A percentile compares a stretch with the other conserved stretches of the same genome.
Evolutionary conservation across 352 stramenopile genomes (phyloP).

Genomic region (Phytopythium cucurbitacearum): DNA sequence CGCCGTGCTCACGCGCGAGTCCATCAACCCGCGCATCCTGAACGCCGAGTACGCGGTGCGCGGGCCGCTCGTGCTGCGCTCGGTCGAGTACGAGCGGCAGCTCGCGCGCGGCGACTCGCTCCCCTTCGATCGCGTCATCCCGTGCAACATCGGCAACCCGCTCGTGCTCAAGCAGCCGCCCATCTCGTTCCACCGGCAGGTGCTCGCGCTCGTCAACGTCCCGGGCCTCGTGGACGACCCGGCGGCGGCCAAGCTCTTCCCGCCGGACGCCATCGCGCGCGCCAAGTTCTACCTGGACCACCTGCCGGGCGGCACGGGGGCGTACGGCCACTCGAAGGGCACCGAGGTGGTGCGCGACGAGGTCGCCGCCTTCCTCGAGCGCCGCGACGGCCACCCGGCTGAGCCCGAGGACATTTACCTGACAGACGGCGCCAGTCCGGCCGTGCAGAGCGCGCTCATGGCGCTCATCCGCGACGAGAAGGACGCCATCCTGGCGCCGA

Average conservation of each 20-base stretch:
- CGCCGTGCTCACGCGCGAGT: constrained; percentile 59
- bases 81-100: constrained; percentile 60
- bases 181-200: constrained; percentile 92
- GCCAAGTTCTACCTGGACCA: constrained; percentile 86
- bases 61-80: constrained; percentile 71
- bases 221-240: constrained; percentile 85
- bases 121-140: constrained; percentile 92
- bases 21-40: constrained; percentile 72
- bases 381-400: constrained; percentile 84
- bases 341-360: constrained; percentile 84
- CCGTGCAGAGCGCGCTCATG: constrained; percentile 92
- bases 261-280: constrained; percentile 79
- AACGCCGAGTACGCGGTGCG: constrained; percentile 81
- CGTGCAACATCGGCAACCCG: constrained; percentile 98
- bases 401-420: constrained; percentile 96
- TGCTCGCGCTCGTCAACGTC: constrained; percentile 89
- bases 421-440: constrained; percentile 95
- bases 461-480: constrained; percentile 86
- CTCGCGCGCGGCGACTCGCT: constrained; percentile 53
- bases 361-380: constrained; percentile 86
- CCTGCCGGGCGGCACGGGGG: constrained; percentile 87
- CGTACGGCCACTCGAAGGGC: constrained; percentile 93
- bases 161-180: constrained; percentile 94
- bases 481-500: constrained; percentile 94
- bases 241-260: constrained; percentile 76